These are phyloP conservation scores for Domatiomyces globalis DNA, from an alignment of 2,329 filamentous ascomycete genomes.

Conservation along the genomic window DNA sequence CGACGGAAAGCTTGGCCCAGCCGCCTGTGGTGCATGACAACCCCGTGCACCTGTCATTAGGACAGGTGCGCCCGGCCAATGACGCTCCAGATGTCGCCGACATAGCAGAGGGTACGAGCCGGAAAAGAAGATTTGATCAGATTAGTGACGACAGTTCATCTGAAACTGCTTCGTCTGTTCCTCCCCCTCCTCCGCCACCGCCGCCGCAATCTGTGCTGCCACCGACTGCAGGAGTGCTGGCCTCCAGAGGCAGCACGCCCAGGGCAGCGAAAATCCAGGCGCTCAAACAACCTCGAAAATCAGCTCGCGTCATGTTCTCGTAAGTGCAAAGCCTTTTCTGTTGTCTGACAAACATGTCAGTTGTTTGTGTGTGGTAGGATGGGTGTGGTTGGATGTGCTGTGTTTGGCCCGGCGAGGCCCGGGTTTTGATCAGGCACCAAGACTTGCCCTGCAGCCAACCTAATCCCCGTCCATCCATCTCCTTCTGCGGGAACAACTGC, in stretches of 20 bases:
- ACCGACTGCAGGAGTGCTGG: slow-evolving; percentile 44
- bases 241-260: slow-evolving; percentile 20
- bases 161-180: slow-evolving; percentile 17
- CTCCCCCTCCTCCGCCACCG: slow-evolving; percentile 17
- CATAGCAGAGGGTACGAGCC: slow-evolving; percentile 15
- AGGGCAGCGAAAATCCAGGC: slow-evolving; percentile 27
- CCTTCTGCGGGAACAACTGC: not conserved
- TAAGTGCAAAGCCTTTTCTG: slow-evolving; percentile 15
- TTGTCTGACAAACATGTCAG: not conserved
- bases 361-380: not conserved
- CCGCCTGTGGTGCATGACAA: slow-evolving; percentile 16
- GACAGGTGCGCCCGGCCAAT: not conserved
- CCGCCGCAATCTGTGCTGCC: slow-evolving; percentile 39
- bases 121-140: slow-evolving; percentile 18
- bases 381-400: not conserved
- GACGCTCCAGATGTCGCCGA: slow-evolving; percentile 29
- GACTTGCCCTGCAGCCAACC: not conserved
- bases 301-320: slow-evolving; percentile 55
- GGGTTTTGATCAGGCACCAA: not conserved
- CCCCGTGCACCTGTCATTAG: not conserved
- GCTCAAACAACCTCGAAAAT: slow-evolving; percentile 46
- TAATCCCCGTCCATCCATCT: not conserved
- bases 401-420: not conserved
- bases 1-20: slow-evolving; percentile 5
- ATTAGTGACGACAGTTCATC: slow-evolving; percentile 12